Evolutionary conservation across 1,284 basidiomycete genomes (phyloP), one percentile per base, ranked within the genome.

Genomic region (Sporisorium graminicola): DNA sequence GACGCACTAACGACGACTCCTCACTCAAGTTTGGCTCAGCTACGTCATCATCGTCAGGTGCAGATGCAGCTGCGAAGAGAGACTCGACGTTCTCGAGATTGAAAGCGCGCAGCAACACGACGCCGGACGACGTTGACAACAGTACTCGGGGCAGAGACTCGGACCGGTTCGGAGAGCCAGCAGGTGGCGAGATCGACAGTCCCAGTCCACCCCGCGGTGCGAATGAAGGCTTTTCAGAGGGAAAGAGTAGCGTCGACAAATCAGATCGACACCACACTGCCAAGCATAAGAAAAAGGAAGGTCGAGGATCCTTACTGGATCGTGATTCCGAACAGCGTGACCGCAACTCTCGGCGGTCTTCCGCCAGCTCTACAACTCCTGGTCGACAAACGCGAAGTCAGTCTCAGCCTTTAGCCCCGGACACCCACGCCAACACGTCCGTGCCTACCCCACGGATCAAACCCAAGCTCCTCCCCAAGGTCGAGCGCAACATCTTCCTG

Each of bases 241-340:
- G 46, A 13, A 29, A 27, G 24, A 58, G 18, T 10, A 24, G 24
- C 22, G n/a, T 65, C 0, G 72, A 65, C 2, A 74, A 65, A 37
- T 69, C 65, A 8, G 72, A 69, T 35, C 72, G 72, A 35, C 72
- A 74, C 40, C 59, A 74, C 31, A 51, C 56, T 2, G 72, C 65
- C 14, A 74, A 74, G 59, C 72, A 74, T 26, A 74, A 69, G 58
- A 76, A 76, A 43, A 76, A 76, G 49, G 68, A 67, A 51, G 68
- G 67, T n/a, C 49, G 74, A 46, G 74, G 74, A 0, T 76, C 74
- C 5, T 44, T 76, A 2, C 64, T 76, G 16, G 59, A 61, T 6
- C 13, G 7, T 12, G 57, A 57, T 40, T n/a, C 37, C 2, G 22
- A 27, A 14, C 27, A 49, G 8, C n/a, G 44, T 43, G 31, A 54